Evolutionary conservation across 257 asterid species (phyloP), one percentile per base, ranked within the genome.

Genomic region (Nicotiana undulata): DNA sequence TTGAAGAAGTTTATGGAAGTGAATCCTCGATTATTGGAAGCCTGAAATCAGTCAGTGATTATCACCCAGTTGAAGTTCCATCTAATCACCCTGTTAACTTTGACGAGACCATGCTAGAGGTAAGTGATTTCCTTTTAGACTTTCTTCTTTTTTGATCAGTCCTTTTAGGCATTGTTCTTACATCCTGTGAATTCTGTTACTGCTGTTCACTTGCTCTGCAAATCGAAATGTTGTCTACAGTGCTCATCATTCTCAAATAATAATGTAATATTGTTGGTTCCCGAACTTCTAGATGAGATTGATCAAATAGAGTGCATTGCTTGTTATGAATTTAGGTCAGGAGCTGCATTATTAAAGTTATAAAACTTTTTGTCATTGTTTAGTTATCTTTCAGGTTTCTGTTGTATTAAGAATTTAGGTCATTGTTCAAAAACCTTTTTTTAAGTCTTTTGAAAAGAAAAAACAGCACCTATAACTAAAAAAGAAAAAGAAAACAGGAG

Each of bases 1-100:
- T 90, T 4, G 93, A 96, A 81, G 99, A 94, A 86, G 95, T 92
- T 79, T 96, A 94, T 86, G 93, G 94, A 18, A 82, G 80, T n/a
- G 98, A 96, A 85, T 85, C 97, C 53, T 86, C 97, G n/a, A 89
- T 89, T 82, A 96, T 96, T 75, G 98, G 99, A 64, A 92, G 99
- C 88, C 92, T 94, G 85, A 96, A 96, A 90, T 94, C 98, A n/a
- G 89, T 88, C 20, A 77, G 80, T 77, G 98, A 96, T 65, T 92
- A 94, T 81, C 88, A 86, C 82, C 90, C 96, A 53, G 91, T 91
- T 63, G 95, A 91, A 90, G 95, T 94, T 52, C 96, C 98, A 17
- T 72, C 98, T 56, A 94, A 82, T 79, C 16, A 68, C 68, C 97
- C 99, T 29, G 52, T 92, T 79, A 88, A 87, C 78, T 96, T 96